Base-by-base conservation (phyloP, 768 basidiomycete genomes). In the Tephrocybe sp. region DNA sequence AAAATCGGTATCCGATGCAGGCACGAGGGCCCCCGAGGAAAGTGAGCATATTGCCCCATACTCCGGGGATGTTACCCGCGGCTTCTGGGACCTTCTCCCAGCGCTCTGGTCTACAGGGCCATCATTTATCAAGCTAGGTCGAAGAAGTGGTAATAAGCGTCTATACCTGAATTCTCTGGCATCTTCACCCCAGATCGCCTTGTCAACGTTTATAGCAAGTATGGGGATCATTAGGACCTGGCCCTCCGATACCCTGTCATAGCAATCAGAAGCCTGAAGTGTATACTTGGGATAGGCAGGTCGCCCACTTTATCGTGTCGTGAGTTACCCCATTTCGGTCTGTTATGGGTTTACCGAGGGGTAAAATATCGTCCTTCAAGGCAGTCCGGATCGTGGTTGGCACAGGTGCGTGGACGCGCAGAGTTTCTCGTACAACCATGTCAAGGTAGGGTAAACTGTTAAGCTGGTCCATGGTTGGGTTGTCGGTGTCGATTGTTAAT, bases 361-460 rank as follows among this genome's bases (percentile, higher is more conserved):
- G 83, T 14, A 85, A 50, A 2, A 79, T 57, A 43, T 84, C 82
- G 45, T 86, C 80, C 45, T 75, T 71, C 38, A 67, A 69, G 0
- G 83, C 79, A 1, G 73, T 61, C 7, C 82, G 68, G 8, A 71
- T 50, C 0, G 74, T 75, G 14, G 55, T 56, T 0, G 75, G 66
- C 2, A 86, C 75, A 0, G 84, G 83, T 0, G 82, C 46, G 52
- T 86, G 73, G 1, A 84, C 45, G 0, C 86, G 78, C 51, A 88
- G 64, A 0, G 76, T 79, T 66, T 88, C 86, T 11, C 79, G 76
- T 1, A 85, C 72, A 9, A 86, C 77, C 18, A 71, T 72, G 56
- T 89, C 89, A 20, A 92, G 80, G 59, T 86, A 89, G 0, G 84
- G 77, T 3, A 93, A 71, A 3, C 76, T 70, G 50, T 80, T 77